Conservation (phyloP, 805 yeast genomes). For the Ogataea nonfermentans region DNA sequence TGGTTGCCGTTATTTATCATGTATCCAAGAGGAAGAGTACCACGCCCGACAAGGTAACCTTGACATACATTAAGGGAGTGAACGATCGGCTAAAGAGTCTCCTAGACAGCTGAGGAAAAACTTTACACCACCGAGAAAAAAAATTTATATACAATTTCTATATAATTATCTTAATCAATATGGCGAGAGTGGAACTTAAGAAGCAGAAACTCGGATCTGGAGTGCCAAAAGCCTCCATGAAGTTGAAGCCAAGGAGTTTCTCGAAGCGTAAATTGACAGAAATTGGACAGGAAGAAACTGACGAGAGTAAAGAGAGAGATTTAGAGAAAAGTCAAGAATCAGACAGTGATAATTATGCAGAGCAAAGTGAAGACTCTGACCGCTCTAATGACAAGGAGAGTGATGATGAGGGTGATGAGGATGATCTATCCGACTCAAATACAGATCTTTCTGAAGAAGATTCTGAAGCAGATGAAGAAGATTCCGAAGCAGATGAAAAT, state of each 20-base stretch:
- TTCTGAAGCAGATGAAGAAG: slow-evolving; percentile 1
- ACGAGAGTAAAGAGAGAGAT: neutral
- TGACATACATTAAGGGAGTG: slow-evolving; percentile 1
- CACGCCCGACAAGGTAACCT: slow-evolving; percentile 1
- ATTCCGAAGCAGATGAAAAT: slow-evolving; percentile 25
- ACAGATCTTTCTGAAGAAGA: slow-evolving; percentile 20
- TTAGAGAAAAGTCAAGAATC: slow-evolving; percentile 59
- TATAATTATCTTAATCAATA: neutral
- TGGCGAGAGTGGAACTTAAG: slow-evolving; percentile 1
- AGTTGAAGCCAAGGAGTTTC: slow-evolving; percentile 51
- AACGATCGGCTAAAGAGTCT: slow-evolving; percentile 4
- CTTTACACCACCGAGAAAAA: neutral
- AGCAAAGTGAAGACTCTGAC: neutral
- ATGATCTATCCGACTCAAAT: slow-evolving; percentile 15
- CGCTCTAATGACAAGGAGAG: slow-evolving; percentile 12
- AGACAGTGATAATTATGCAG: slow-evolving; percentile 40
- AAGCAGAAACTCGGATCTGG: slow-evolving; percentile 60
- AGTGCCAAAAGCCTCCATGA: slow-evolving; percentile 36
- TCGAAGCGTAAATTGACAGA: neutral
- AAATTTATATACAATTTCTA: neutral
- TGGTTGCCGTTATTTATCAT: slow-evolving; percentile 5
- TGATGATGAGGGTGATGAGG: slow-evolving; percentile 21
- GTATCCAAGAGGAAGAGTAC: slow-evolving; percentile 1
- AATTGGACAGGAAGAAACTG: neutral
- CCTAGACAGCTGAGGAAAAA: slow-evolving; percentile 2